phyloP scores from a whole-genome alignment of 1,139 yeast species.

The Pichia sorboxylosa region DNA sequence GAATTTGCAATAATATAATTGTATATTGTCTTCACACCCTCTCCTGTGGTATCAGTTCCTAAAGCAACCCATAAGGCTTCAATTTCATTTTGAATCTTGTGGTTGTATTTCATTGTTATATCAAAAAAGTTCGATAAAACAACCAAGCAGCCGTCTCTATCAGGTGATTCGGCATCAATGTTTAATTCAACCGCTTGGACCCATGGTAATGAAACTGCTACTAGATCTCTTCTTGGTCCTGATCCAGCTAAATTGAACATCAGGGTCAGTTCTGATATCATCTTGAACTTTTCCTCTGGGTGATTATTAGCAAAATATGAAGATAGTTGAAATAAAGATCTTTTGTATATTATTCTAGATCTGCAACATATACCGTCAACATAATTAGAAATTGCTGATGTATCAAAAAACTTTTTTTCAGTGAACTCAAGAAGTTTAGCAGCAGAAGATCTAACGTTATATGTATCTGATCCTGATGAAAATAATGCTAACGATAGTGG shows the following conservation, averaged over 20 bases:
- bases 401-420: slow-evolving; percentile 42
- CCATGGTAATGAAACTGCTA: slow-evolving; percentile 83
- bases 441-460: slow-evolving; percentile 51
- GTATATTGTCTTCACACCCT: slow-evolving; percentile 59
- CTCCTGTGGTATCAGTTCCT: slow-evolving; percentile 53
- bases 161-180: slow-evolving; percentile 28
- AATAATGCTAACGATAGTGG: slow-evolving; percentile 54
- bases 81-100: slow-evolving; percentile 67
- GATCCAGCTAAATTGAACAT: slow-evolving; percentile 53
- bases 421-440: slow-evolving; percentile 44
- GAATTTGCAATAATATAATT: slow-evolving; percentile 63
- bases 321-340: slow-evolving; percentile 62
- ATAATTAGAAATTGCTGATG: slow-evolving; percentile 36
- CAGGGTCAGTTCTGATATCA: slow-evolving; percentile 65
- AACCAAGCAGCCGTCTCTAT: slow-evolving; percentile 55
- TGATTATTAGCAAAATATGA: slow-evolving; percentile 47
- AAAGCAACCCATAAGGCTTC: slow-evolving; percentile 93
- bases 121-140: slow-evolving; percentile 74
- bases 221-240: slow-evolving; percentile 58
- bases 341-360: slow-evolving; percentile 65
- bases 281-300: slow-evolving; percentile 44
- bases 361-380: slow-evolving; percentile 53
- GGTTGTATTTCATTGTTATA: slow-evolving; percentile 68
- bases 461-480: slow-evolving; percentile 56
- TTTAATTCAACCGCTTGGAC: slow-evolving; percentile 64